A percentile compares a stretch with the other conserved stretches of the same genome.
Conservation (phyloP, 164 flowering plant species). For the Tinospora cordifolia region DNA sequence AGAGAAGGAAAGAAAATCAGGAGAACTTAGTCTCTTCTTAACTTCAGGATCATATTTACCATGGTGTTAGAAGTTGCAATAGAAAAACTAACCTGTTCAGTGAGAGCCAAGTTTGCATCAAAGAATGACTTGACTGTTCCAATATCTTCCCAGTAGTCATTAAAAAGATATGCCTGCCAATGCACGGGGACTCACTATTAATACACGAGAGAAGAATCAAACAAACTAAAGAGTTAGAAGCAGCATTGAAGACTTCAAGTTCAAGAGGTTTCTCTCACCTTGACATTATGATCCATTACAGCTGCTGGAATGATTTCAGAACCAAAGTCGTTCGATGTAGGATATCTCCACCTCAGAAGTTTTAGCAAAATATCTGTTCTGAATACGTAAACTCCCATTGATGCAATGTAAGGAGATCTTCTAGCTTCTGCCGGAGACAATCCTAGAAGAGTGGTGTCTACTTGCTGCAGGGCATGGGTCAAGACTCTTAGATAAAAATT, state of each 20-base stretch:
- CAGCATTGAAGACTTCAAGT: background rate
- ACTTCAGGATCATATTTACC: background rate
- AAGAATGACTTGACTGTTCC: constrained; percentile 86
- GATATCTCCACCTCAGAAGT: constrained; percentile 74
- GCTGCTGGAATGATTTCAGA: constrained; percentile 94
- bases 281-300: constrained; percentile 64
- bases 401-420: constrained; percentile 76
- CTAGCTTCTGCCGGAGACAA: constrained; percentile 58
- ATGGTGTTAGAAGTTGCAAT: background rate
- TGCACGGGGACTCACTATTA: background rate
- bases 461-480: constrained; percentile 47
- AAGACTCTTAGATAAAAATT: constrained; percentile 9
- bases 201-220: background rate
- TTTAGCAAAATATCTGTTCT: constrained; percentile 60
- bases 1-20: constrained; percentile 2
- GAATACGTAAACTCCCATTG: constrained; percentile 94
- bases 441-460: constrained; percentile 66
- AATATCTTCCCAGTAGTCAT: constrained; percentile 98
- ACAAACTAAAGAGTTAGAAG: background rate
- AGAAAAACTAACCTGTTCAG: constrained; percentile 55
- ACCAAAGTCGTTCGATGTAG: constrained; percentile 86
- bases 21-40: too few species aligned
- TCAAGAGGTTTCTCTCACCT: constrained; percentile 31
- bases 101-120: constrained; percentile 87
- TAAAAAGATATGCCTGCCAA: constrained; percentile 78